Percentiles rank a stretch among this genome's conserved stretches.
These are phyloP conservation scores for Ceratobasidium theobromae DNA, from an alignment of 1,284 basidiomycete genomes.

Conservation along the genomic window DNA sequence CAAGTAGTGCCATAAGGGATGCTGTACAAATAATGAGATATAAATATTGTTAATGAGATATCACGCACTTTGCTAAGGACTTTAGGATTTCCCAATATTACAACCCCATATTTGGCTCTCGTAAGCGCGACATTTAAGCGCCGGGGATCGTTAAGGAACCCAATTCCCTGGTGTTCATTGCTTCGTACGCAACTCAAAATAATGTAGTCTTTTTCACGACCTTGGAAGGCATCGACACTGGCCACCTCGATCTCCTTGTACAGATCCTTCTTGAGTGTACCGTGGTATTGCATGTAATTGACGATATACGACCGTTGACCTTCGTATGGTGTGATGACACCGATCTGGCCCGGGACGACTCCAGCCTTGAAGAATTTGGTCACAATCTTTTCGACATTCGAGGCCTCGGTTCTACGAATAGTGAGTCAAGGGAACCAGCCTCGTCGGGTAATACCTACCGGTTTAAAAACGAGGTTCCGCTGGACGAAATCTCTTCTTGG, in stretches of 20 bases:
- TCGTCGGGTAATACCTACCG: conserved; percentile 50
- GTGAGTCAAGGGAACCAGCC: neutral
- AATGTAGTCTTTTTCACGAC: conserved; percentile 99
- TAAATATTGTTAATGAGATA: neutral
- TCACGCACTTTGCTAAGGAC: conserved; percentile 90
- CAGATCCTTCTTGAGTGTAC: conserved; percentile 95
- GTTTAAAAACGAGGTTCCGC: conserved; percentile 98
- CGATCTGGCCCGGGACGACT: conserved; percentile 92
- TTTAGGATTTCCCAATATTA: conserved; percentile 98
- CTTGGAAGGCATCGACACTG: conserved; percentile 98
- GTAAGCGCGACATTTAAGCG: conserved; percentile 97
- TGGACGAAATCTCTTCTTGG: conserved; percentile 98
- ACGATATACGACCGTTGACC: conserved; percentile 99
- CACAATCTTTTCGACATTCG: conserved; percentile 99
- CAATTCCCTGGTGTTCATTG: conserved; percentile 99
- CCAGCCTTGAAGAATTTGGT: conserved; percentile 99
- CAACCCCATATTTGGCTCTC: conserved; percentile 95
- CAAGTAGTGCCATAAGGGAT: conserved; percentile 97
- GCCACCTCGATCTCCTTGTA: conserved; percentile 99
- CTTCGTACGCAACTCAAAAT: conserved; percentile 98
- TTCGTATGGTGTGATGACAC: conserved; percentile 98
- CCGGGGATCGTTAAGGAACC: conserved; percentile 97
- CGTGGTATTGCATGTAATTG: conserved; percentile 99
- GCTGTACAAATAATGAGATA: conserved; percentile 52
- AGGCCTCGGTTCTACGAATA: conserved; percentile 83